Evolutionary conservation across 108 stramenopile species (phyloP), one percentile per base, ranked within the genome.

Genomic region (Cyclotella baltica): DNA sequence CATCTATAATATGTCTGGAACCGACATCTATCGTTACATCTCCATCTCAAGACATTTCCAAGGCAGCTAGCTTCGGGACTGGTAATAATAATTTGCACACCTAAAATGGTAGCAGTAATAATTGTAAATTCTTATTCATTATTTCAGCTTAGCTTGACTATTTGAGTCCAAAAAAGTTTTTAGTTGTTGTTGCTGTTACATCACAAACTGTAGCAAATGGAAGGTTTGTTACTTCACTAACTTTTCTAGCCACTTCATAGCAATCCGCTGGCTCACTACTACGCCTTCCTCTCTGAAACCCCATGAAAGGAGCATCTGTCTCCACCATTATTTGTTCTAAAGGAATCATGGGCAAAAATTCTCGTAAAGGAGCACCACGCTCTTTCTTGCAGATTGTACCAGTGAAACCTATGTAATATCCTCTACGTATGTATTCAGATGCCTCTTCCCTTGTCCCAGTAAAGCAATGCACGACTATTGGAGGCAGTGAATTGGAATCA

Each of bases 251-350:
- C 16, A 88, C 83, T 23, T 81, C 85, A 22, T 69, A 37, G 37
- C 78, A 70, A 85, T 88, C 80, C 10, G 78, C 75, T 4, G 88
- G 85, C 55, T 78, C 80, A 31, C 83, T 84, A 23, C 64, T 55
- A 43, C 51, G 62, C 38, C 59, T 65, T 15, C 69, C 72, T 48
- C 80, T 83, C 62, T 83, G 38, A 38, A 88, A 85, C 13, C 78
- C 64, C 87, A 87, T 87, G 48, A 78, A 87, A 9, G 87, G 87
- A 30, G 87, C 87, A 62, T 87, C 83, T 4, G 87, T 87, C 53
- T 87, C 87, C 8, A 87, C 57, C 82, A 87, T 75, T 0, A 87
- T 59, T 35, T 64, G 58, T 19, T 87, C 80, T 38, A 85, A 52
- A 20, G 87, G 83, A 61, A 87, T 70, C 1, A 13, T 51, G 38